phyloP scores from a whole-genome alignment of 2,329 filamentous ascomycete species.

The Knoxdaviesia capensis region DNA sequence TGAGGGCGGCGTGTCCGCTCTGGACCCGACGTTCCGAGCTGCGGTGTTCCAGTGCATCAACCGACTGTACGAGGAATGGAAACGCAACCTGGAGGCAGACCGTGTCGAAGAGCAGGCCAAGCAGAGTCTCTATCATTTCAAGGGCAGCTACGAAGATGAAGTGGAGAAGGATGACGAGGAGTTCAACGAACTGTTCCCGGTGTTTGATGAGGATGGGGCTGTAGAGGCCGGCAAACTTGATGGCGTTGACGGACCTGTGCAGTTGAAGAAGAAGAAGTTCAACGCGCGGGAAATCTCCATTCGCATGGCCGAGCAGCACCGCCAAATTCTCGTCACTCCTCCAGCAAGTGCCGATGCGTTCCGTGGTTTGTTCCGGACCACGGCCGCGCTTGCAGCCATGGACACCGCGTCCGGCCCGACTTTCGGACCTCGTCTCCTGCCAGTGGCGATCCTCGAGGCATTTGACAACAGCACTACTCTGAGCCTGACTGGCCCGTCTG shows the following conservation, averaged over 20 bases:
- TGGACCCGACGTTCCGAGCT: slow-evolving; percentile 15
- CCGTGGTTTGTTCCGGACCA: slow-evolving; percentile 19
- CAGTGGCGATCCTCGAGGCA: slow-evolving; percentile 44
- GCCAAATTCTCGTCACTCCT: slow-evolving; percentile 25
- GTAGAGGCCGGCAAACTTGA: slow-evolving; percentile 10
- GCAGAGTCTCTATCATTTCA: slow-evolving; percentile 65
- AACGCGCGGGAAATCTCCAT: slow-evolving; percentile 35
- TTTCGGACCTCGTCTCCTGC: slow-evolving; percentile 30
- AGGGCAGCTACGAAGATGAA: slow-evolving; percentile 55
- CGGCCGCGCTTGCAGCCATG: no score
- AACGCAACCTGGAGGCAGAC: slow-evolving; percentile 52
- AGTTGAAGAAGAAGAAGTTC: slow-evolving; percentile 8
- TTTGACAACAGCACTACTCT: slow-evolving; percentile 34
- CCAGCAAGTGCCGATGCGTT: slow-evolving; percentile 21
- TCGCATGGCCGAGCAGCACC: slow-evolving; percentile 40
- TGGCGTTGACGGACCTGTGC: slow-evolving; percentile 3
- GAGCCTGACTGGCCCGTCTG: slow-evolving; percentile 10
- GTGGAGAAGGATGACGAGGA: slow-evolving; percentile 57
- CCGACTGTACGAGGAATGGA: slow-evolving; percentile 64
- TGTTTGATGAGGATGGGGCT: slow-evolving; percentile 38
- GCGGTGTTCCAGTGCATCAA: slow-evolving; percentile 46
- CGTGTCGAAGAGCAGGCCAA: slow-evolving; percentile 55
- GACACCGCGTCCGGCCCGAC: slow-evolving; percentile 13
- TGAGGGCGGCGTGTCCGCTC: slow-evolving; percentile 16
- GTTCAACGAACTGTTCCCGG: slow-evolving; percentile 65